Evolutionary conservation across 1,284 basidiomycete species (phyloP).

Genomic region (Xerocomus amazonicus): DNA sequence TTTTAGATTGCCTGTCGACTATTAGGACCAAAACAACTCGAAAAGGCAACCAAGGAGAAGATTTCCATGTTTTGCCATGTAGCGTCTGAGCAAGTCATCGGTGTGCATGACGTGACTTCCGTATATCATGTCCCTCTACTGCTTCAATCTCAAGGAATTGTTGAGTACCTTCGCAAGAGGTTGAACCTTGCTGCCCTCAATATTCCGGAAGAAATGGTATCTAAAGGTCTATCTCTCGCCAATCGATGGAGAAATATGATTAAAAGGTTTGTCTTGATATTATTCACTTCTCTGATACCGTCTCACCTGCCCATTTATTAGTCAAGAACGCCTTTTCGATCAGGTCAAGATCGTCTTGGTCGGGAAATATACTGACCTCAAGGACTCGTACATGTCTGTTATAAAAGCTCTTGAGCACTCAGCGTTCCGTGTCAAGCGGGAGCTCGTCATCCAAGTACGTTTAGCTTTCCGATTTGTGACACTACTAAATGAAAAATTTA

Average conservation of each 20-base stretch:
- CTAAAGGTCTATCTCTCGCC: slow-evolving; percentile 65
- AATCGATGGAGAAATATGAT: slow-evolving; percentile 85
- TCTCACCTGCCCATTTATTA: slow-evolving; percentile 29
- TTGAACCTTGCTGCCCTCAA: slow-evolving; percentile 67
- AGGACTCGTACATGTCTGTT: slow-evolving; percentile 99
- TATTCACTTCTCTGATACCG: background rate
- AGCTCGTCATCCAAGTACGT: slow-evolving; percentile 74
- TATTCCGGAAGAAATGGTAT: slow-evolving; percentile 54
- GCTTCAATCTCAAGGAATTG: slow-evolving; percentile 88
- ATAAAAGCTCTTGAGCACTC: slow-evolving; percentile 97
- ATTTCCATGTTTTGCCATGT: slow-evolving; percentile 99
- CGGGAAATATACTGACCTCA: slow-evolving; percentile 96
- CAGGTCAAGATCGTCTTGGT: slow-evolving; percentile 89
- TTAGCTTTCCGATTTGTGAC: slow-evolving; percentile 1
- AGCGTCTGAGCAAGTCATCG: slow-evolving; percentile 88
- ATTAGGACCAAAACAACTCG: slow-evolving; percentile 68
- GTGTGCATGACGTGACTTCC: slow-evolving; percentile 94
- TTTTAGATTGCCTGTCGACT: slow-evolving; percentile 88
- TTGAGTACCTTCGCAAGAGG: slow-evolving; percentile 81
- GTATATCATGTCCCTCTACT: slow-evolving; percentile 98
- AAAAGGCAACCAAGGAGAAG: slow-evolving; percentile 86
- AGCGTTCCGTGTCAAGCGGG: slow-evolving; percentile 86
- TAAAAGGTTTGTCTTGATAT: slow-evolving; percentile 45
- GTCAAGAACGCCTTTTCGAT: slow-evolving; percentile 92
- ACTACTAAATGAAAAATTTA: slow-evolving; percentile 31